A percentile compares a stretch with the other conserved stretches of the same genome.
These are phyloP conservation scores for Mycena haematopus DNA, from an alignment of 768 basidiomycete genomes.

Conservation along the genomic window DNA sequence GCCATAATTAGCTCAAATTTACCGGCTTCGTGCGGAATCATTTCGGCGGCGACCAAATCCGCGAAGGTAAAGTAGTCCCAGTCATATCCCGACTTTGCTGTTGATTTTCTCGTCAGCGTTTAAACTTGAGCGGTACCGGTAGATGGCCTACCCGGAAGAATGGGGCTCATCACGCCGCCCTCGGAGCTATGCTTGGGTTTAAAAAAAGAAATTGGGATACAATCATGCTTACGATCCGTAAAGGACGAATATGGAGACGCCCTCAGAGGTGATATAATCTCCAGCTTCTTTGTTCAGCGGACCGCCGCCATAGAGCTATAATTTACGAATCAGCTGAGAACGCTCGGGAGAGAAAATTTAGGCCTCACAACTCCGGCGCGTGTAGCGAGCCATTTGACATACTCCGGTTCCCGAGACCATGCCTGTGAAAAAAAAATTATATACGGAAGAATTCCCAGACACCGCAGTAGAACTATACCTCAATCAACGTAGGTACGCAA, in stretches of 20 bases:
- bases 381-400: slow-evolving; percentile 29
- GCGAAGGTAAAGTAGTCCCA: slow-evolving; percentile 37
- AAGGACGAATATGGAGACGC: slow-evolving; percentile 38
- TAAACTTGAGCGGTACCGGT: too few species aligned
- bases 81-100: slow-evolving; percentile 12
- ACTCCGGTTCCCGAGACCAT: slow-evolving; percentile 29
- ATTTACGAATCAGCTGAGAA: background rate
- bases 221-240: slow-evolving; percentile 41
- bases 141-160: slow-evolving; percentile 27
- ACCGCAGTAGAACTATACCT: slow-evolving; percentile 29
- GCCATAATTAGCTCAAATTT: slow-evolving; percentile 46
- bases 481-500: slow-evolving; percentile 37
- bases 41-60: slow-evolving; percentile 32
- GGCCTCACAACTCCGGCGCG: slow-evolving; percentile 16
- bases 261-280: slow-evolving; percentile 39
- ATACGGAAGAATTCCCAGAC: background rate
- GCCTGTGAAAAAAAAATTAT: background rate
- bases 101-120: background rate
- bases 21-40: slow-evolving; percentile 40
- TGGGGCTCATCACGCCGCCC: slow-evolving; percentile 29
- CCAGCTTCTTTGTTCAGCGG: slow-evolving; percentile 43
- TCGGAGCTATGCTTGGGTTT: slow-evolving; percentile 18
- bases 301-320: slow-evolving; percentile 44
- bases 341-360: background rate
- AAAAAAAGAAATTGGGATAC: too few species aligned